Evolutionary conservation across 805 yeast genomes (phyloP), one percentile per base, ranked within the genome.

Genomic region (Wickerhamomyces pijperi): DNA sequence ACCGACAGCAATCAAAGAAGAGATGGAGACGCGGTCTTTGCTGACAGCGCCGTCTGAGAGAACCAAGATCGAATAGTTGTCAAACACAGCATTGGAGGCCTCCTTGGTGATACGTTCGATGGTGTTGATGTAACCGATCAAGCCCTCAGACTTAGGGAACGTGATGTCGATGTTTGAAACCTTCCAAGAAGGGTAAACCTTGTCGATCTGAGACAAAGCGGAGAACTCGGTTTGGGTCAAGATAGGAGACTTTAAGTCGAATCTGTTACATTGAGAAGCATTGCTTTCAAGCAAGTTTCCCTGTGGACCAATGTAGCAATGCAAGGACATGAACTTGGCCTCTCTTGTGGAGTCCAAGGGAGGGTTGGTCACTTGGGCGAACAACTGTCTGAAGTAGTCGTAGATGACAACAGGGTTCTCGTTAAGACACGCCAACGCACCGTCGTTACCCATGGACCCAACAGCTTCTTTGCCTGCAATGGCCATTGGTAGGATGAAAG

Each of bases 301-400:
- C 62, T 92, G 97, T n/a, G 97, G 97, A 40, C 98, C 98, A 54
- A 90, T 79, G 61, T 83, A 86, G 65, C 98, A 90, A 61, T 90
- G 96, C 49, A 92, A 72, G 12, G 96, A 85, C 98, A 90, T 90
- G 55, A 92, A 97, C 50, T 90, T 84, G 43, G 81, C 80, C 66
- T 90, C 98, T 61, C 97, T 80, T 52, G 90, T 92, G 38, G 98
- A 97, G 60, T 90, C 98, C 57, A 90, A 92, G 37, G 98, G 97
- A 42, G 98, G 98, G 65, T 90, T 90, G 25, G 98, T 90, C 41
- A 90, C 98, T 65, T 90, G 98, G 17, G 98, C 98, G 65, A 90
- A 90, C 55, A 90, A 72, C 61, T 90, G 95, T 54, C 95, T 78
- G 71, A 90, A 92, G 65, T 90, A 90, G 55, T 92, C 98, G 60